Conservation (phyloP, 257 asterid genomes). For the Capsicum pubescens region DNA sequence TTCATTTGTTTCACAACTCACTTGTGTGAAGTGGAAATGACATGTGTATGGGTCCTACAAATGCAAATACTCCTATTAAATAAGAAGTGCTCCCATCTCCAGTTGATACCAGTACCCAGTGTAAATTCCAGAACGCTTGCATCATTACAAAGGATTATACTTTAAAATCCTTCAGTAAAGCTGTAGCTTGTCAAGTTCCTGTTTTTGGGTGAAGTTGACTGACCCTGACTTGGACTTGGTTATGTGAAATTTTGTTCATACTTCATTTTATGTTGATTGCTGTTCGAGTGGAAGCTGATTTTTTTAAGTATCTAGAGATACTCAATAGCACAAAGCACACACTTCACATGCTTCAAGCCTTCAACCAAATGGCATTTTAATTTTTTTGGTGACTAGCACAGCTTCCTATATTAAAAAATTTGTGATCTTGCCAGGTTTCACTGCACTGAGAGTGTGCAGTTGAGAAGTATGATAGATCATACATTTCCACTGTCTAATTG, state of each 20-base stretch:
- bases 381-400: constrained; percentile 52
- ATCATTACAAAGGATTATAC: neutral
- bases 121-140: neutral
- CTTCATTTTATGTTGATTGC: neutral
- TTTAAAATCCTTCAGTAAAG: neutral
- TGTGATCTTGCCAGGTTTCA: constrained; percentile 98
- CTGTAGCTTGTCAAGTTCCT: neutral
- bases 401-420: constrained; percentile 69
- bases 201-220: neutral
- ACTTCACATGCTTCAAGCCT: constrained; percentile 42
- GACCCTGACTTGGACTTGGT: neutral
- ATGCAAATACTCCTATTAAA: neutral
- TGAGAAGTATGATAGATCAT: constrained; percentile 97
- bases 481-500: constrained; percentile 42
- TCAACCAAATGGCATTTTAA: constrained; percentile 50
- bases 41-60: neutral
- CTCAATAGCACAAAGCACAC: constrained; percentile 33
- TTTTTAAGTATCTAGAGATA: constrained; percentile 24
- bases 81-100: neutral
- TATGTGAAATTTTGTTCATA: constrained; percentile 9
- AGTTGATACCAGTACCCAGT: neutral
- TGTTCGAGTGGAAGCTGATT: constrained; percentile 62
- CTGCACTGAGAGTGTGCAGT: constrained; percentile 99
- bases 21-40: constrained; percentile 15
- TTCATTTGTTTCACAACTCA: neutral